Conservation (phyloP, 2,329 filamentous ascomycete species). For the Pseudonectria buxi region DNA sequence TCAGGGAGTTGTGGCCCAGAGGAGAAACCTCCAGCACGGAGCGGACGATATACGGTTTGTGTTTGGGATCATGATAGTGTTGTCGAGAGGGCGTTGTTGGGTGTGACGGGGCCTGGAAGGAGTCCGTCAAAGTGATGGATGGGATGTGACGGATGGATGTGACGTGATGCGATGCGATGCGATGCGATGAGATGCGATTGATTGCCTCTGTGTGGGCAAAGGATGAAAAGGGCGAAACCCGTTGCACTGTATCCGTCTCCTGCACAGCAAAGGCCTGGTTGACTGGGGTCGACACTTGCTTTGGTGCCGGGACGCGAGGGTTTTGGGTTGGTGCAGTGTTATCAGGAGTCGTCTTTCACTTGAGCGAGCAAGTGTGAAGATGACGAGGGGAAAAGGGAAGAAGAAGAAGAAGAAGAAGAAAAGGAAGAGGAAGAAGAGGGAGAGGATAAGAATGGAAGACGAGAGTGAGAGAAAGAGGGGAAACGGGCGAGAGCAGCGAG, state of each 20-base stretch:
- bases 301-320: too few species aligned
- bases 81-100: slow-evolving; percentile 8
- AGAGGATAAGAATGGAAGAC: slow-evolving; percentile 2
- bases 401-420: not conserved
- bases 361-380: slow-evolving; percentile 7
- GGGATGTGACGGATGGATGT: too few species aligned
- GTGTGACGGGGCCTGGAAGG: too few species aligned
- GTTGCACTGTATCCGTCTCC: too few species aligned
- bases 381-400: slow-evolving; percentile 12
- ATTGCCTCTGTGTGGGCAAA: too few species aligned
- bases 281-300: too few species aligned
- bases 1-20: slow-evolving; percentile 34
- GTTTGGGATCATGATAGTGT: slow-evolving; percentile 34
- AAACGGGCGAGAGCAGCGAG: slow-evolving; percentile 7
- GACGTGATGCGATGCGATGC: too few species aligned
- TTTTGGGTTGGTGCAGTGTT: too few species aligned
- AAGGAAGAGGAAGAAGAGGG: slow-evolving; percentile 1
- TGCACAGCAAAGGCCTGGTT: not conserved
- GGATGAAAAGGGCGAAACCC: too few species aligned
- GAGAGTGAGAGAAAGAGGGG: slow-evolving; percentile 8
- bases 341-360: slow-evolving; percentile 15
- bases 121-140: too few species aligned
- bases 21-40: slow-evolving; percentile 35
- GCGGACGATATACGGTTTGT: slow-evolving; percentile 30
- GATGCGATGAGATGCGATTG: too few species aligned